A percentile compares a stretch with the other conserved stretches of the same genome.
phyloP scores from a whole-genome alignment of 2,329 filamentous ascomycete genomes.

The Thermomyces lanuginosus region DNA sequence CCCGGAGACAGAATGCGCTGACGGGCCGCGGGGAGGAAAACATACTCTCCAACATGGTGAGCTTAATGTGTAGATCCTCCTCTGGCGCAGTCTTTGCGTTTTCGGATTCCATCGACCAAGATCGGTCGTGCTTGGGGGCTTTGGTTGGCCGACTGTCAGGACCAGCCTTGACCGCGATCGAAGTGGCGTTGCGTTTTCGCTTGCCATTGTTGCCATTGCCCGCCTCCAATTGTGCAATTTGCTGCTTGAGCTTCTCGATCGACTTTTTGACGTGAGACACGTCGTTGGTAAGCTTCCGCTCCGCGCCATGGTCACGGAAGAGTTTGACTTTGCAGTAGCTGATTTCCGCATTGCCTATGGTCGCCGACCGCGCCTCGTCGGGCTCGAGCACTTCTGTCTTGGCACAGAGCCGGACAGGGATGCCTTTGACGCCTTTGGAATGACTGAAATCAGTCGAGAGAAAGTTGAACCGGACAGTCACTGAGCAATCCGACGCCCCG shows the following conservation, averaged over 20 bases:
- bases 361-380: conserved; percentile 2
- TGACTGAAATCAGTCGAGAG: conserved; percentile 97
- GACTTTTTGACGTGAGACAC: conserved; percentile 89
- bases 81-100: conserved; percentile 26
- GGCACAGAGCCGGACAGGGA: conserved; percentile 79
- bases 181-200: conserved; percentile 41
- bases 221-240: conserved; percentile 59
- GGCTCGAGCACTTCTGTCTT: conserved; percentile 50
- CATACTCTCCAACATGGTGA: conserved; percentile 30
- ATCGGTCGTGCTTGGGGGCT: conserved; percentile 75
- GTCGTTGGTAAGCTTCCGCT: conserved; percentile 88
- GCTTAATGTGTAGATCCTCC: conserved; percentile 30
- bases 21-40: conserved; percentile 29
- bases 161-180: conserved; percentile 26
- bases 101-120: conserved; percentile 80
- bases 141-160: conserved; percentile 54
- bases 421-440: conserved; percentile 95
- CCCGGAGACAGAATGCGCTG: conserved; percentile 27
- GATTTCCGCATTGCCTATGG: conserved; percentile 42
- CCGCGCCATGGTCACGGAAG: conserved; percentile 88
- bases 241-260: conserved; percentile 90
- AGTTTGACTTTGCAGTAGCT: conserved; percentile 95
- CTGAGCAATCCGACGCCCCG: conserved; percentile 57
- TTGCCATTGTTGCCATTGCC: conserved; percentile 45
- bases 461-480: conserved; percentile 94